Percentiles rank a stretch among this genome's conserved stretches.
These are phyloP conservation scores for Ophiosphaerella korrae DNA, from an alignment of 2,329 filamentous ascomycete species.

Conservation along the genomic window DNA sequence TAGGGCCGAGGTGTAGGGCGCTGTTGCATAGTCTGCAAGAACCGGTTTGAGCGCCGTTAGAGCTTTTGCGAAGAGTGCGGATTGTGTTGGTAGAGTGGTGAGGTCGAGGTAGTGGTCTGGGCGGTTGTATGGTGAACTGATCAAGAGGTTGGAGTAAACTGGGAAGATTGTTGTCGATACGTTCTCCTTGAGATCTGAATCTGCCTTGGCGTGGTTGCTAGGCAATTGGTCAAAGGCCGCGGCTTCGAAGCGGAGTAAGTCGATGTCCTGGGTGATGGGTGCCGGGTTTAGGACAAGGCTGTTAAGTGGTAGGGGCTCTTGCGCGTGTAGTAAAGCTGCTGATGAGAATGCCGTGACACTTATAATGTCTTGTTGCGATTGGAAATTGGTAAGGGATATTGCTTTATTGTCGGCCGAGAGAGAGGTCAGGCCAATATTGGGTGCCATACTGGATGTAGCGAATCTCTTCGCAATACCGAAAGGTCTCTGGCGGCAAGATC, in stretches of 20 bases:
- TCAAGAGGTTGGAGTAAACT: slow-evolving; percentile 51
- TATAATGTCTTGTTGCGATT: neutral
- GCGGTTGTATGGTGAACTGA: slow-evolving; percentile 78
- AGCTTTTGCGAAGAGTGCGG: slow-evolving; percentile 72
- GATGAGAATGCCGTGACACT: neutral
- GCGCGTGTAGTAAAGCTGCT: neutral
- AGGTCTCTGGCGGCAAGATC: too few relatives aligned
- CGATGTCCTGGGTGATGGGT: slow-evolving; percentile 37
- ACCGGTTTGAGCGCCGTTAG: slow-evolving; percentile 67
- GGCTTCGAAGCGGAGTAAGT: slow-evolving; percentile 40
- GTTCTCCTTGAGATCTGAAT: neutral
- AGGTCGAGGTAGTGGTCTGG: slow-evolving; percentile 75
- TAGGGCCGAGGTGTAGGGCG: slow-evolving; percentile 73
- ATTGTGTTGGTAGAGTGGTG: slow-evolving; percentile 66
- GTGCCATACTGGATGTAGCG: neutral
- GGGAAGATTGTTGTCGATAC: slow-evolving; percentile 1
- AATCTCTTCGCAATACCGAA: too few relatives aligned
- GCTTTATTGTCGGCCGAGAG: neutral
- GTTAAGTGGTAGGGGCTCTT: neutral
- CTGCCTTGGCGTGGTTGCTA: neutral
- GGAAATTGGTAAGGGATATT: neutral
- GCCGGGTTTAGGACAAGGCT: slow-evolving; percentile 27
- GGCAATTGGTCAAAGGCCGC: slow-evolving; percentile 37
- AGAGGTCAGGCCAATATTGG: neutral
- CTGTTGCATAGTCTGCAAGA: slow-evolving; percentile 75